Evolutionary conservation across 78 protist genomes (phyloP).

Genomic region (Bodo saltans): DNA sequence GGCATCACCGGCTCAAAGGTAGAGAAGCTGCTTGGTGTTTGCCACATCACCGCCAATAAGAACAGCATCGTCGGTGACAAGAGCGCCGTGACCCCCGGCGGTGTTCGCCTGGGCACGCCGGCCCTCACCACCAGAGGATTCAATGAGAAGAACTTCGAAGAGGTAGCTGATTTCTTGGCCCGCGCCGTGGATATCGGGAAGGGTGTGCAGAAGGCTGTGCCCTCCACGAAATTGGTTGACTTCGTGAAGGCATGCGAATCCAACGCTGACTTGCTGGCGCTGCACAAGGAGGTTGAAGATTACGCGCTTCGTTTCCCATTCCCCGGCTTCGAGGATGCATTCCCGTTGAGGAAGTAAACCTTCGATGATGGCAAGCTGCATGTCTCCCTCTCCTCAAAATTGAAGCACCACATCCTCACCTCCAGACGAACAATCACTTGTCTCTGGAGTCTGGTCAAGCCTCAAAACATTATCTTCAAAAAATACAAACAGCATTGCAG

Average conservation of each 20-base stretch:
- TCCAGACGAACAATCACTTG: too few relatives aligned
- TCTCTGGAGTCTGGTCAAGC: too few relatives aligned
- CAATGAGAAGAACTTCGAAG: conserved; percentile 41
- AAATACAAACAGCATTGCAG: too few relatives aligned
- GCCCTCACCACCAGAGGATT: conserved; percentile 57
- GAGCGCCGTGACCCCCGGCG: conserved; percentile 55
- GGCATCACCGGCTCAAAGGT: conserved; percentile 59
- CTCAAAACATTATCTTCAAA: too few relatives aligned
- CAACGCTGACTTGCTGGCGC: neutral
- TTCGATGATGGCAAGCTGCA: too few relatives aligned
- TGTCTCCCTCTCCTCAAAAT: too few relatives aligned
- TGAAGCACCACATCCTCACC: too few relatives aligned
- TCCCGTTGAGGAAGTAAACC: neutral
- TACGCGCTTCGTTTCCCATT: neutral
- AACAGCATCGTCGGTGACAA: conserved; percentile 81
- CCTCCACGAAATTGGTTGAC: neutral
- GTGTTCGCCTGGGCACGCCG: conserved; percentile 52
- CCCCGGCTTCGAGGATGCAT: neutral
- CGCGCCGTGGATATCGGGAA: conserved; percentile 28
- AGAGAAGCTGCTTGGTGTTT: conserved; percentile 55
- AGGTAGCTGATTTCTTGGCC: conserved; percentile 35
- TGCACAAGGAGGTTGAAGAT: neutral
- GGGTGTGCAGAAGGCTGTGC: neutral
- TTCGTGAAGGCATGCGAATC: neutral
- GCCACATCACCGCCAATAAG: conserved; percentile 70